Percentiles rank a stretch among this genome's conserved stretches.
Conservation (phyloP, 2,329 filamentous ascomycete species). For the Sporothrix schenckii region DNA sequence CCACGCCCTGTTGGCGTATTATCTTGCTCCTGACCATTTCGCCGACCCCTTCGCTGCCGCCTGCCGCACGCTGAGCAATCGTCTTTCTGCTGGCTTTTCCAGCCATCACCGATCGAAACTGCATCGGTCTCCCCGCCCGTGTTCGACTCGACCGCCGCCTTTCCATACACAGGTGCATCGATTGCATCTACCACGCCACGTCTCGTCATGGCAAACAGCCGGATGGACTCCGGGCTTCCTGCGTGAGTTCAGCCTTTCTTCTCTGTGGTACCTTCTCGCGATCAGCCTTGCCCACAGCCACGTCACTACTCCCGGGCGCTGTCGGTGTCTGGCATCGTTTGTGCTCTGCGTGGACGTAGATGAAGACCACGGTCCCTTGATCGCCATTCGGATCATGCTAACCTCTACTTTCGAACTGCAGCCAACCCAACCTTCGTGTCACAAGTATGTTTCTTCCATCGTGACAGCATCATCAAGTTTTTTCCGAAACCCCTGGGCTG, state of each 20-base stretch:
- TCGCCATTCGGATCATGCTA: constrained; percentile 5
- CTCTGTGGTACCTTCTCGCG: not conserved
- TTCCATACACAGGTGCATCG: constrained; percentile 11
- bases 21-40: constrained; percentile 11
- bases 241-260: constrained; percentile 53
- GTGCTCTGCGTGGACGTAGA: not conserved
- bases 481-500: not conserved
- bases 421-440: constrained; percentile 85
- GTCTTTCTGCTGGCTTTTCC: not conserved
- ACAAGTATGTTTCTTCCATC: constrained; percentile 68
- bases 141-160: constrained; percentile 6
- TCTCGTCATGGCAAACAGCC: constrained; percentile 27
- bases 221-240: constrained; percentile 61
- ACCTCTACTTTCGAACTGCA: constrained; percentile 42
- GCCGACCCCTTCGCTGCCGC: constrained; percentile 1
- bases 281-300: constrained; percentile 24
- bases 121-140: not conserved
- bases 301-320: not conserved
- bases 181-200: constrained; percentile 6
- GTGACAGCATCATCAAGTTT: constrained; percentile 24
- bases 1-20: constrained; percentile 19
- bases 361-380: not conserved
- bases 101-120: constrained; percentile 3
- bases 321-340: not conserved
- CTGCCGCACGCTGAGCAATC: not conserved